A percentile compares a stretch with the other conserved stretches of the same genome.
phyloP scores from a whole-genome alignment of 2,329 filamentous ascomycete genomes.

The Pseudocercospora pini-densiflorae region DNA sequence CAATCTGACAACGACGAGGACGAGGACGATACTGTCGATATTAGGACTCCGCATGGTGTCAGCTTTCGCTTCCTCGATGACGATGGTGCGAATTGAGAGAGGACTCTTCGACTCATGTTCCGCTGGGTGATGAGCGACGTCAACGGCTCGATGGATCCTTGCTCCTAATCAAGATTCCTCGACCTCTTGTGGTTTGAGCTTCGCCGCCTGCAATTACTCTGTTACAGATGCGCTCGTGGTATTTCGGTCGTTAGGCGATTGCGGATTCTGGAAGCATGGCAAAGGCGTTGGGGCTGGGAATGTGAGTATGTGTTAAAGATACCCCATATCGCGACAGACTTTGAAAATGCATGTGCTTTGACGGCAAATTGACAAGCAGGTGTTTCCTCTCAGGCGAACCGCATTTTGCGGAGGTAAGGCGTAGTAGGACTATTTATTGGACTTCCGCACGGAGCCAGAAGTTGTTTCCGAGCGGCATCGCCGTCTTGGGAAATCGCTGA shows the following conservation, averaged over 20 bases:
- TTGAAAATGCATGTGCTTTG: not conserved
- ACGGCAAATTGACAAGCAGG: not conserved
- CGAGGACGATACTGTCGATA: slow-evolving; percentile 26
- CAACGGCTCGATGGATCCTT: not conserved
- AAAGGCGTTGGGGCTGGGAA: not conserved
- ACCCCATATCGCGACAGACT: slow-evolving; percentile 22
- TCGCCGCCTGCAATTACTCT: not conserved
- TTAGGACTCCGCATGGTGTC: slow-evolving; percentile 28
- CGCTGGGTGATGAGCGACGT: not conserved
- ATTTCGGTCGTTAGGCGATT: not conserved
- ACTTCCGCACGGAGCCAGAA: not conserved
- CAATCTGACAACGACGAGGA: slow-evolving; percentile 24
- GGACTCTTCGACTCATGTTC: not conserved
- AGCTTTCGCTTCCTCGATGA: slow-evolving; percentile 31
- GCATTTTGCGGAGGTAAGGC: not conserved
- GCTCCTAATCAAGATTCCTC: not conserved
- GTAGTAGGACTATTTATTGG: not conserved
- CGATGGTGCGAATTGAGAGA: slow-evolving; percentile 17
- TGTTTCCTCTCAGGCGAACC: not conserved
- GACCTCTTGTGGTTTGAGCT: not conserved
- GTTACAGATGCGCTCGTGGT: not conserved
- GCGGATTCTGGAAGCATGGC: not conserved
- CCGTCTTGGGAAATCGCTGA: not conserved
- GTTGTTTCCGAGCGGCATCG: not conserved
- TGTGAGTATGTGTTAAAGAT: slow-evolving; percentile 24